Conservation (phyloP, 202 grass and related monocot genomes). For the Tripidium arundinaceum region DNA sequence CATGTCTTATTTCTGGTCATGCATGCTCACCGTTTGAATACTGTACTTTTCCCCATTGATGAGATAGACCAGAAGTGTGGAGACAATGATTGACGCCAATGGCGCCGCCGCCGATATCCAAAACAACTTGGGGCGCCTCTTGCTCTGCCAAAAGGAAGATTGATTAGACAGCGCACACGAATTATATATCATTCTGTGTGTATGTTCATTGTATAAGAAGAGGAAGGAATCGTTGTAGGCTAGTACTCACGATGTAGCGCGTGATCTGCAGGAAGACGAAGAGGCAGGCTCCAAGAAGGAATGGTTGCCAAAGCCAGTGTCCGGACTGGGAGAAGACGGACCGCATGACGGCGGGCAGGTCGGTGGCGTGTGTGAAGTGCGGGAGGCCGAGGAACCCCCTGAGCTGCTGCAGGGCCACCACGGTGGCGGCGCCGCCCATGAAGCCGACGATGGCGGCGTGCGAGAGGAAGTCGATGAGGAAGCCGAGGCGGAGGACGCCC, state of each 20-base stretch:
- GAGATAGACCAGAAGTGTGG: too few relatives aligned
- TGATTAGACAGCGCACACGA: too few relatives aligned
- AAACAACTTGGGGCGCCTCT: too few relatives aligned
- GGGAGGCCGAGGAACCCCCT: slow-evolving; percentile 56
- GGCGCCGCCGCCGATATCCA: too few relatives aligned
- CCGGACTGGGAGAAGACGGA: slow-evolving; percentile 40
- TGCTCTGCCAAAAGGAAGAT: too few relatives aligned
- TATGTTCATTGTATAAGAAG: too few relatives aligned
- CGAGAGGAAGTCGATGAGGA: slow-evolving; percentile 69
- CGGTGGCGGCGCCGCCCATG: slow-evolving; percentile 60
- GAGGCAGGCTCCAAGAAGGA: slow-evolving; percentile 45
- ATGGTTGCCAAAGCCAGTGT: slow-evolving; percentile 1
- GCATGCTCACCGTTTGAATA: too few relatives aligned
- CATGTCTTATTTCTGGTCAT: too few relatives aligned
- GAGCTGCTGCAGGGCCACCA: slow-evolving; percentile 58
- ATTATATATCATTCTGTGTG: too few relatives aligned
- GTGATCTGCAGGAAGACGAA: slow-evolving; percentile 50
- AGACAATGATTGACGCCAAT: too few relatives aligned
- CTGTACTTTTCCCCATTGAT: too few relatives aligned
- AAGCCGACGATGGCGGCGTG: slow-evolving; percentile 73
- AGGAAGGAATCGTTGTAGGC: too few relatives aligned
- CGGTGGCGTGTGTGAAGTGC: slow-evolving; percentile 49
- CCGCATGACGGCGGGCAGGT: slow-evolving; percentile 38
- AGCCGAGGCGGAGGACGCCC: slow-evolving; percentile 60
- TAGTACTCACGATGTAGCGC: slow-evolving; percentile 47